Percentiles rank a stretch among this genome's conserved stretches.
These are phyloP conservation scores for Stachybotrys elegans DNA, from an alignment of 2,329 filamentous ascomycete species.

Conservation along the genomic window DNA sequence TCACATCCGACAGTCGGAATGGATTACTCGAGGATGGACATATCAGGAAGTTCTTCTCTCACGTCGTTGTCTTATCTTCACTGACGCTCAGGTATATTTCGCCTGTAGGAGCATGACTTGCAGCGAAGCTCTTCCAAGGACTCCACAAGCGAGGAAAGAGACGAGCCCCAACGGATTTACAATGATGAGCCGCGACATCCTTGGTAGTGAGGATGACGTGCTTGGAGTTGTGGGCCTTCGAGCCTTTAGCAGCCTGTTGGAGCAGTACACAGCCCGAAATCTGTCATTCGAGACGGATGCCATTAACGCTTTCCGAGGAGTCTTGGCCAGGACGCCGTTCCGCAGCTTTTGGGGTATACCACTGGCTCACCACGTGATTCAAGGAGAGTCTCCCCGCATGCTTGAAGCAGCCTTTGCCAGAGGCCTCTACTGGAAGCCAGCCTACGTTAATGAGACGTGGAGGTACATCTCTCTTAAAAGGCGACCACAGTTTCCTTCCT, in stretches of 20 bases:
- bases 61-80: slow-evolving; percentile 1
- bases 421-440: too few relatives aligned
- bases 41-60: slow-evolving; percentile 4
- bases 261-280: not conserved
- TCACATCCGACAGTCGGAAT: not conserved
- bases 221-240: not conserved
- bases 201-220: not conserved
- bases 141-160: too few relatives aligned
- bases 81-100: not conserved
- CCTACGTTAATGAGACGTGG: too few relatives aligned
- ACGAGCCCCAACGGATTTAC: too few relatives aligned
- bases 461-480: too few relatives aligned
- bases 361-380: too few relatives aligned
- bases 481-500: too few relatives aligned
- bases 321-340: not conserved
- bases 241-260: not conserved
- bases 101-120: not conserved
- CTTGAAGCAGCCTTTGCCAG: too few relatives aligned
- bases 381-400: too few relatives aligned
- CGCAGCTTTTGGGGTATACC: not conserved
- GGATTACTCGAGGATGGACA: slow-evolving; percentile 5
- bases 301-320: not conserved
- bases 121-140: not conserved
- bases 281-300: too few relatives aligned
- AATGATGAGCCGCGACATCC: too few relatives aligned